A percentile compares a stretch with the other conserved stretches of the same genome.
Conservation (phyloP, 345 rosid genomes). For the Turritis glabra region DNA sequence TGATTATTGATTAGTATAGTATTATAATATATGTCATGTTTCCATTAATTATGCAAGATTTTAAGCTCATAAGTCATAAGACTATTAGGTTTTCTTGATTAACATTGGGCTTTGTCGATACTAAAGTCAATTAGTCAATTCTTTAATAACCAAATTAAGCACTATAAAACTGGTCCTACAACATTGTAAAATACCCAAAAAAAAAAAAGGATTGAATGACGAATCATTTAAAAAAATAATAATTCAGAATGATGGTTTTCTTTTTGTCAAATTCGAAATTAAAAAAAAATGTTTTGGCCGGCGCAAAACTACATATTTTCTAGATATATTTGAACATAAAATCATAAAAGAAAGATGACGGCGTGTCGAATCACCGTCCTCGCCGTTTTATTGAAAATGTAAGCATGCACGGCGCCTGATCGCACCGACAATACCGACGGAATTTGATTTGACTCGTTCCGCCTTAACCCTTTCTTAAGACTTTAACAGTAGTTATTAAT, state of each 20-base stretch:
- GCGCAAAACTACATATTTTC: not conserved
- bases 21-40: not conserved
- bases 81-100: not conserved
- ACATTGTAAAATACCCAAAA: not conserved
- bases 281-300: not conserved
- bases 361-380: not conserved
- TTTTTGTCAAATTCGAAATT: not conserved
- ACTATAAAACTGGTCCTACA: not conserved
- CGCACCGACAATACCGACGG: not conserved
- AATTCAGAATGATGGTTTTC: not conserved
- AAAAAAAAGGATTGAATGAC: not conserved
- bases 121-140: not conserved
- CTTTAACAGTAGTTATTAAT: not conserved
- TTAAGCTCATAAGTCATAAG: not conserved
- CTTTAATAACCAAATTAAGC: not conserved
- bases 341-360: not conserved
- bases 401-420: slow-evolving; percentile 14
- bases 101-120: not conserved
- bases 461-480: not conserved
- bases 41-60: not conserved
- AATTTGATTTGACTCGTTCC: slow-evolving; percentile 5
- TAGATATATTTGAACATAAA: not conserved
- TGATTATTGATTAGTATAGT: not conserved
- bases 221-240: not conserved
- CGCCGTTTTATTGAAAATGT: slow-evolving; percentile 21